Evolutionary conservation across 352 stramenopile species (phyloP).

Genomic region (Globisporangium solare): DNA sequence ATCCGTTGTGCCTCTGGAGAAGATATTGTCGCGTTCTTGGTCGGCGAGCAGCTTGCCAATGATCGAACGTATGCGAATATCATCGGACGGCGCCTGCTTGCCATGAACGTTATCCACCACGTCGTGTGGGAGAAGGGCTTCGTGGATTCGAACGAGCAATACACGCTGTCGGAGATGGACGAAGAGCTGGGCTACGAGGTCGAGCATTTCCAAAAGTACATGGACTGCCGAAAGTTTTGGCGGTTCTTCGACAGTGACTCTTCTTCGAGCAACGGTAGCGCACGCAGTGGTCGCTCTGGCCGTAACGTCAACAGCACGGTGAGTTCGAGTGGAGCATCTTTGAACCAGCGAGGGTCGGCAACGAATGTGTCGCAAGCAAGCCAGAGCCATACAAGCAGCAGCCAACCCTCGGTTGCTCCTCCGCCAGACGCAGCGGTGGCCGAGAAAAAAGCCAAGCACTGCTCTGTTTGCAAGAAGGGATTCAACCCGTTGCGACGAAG

Average conservation of each 20-base stretch:
- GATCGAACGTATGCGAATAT: constrained; percentile 48
- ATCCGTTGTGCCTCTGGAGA: constrained; percentile 66
- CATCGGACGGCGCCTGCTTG: constrained; percentile 55
- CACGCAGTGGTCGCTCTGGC: constrained; percentile 15
- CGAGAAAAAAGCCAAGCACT: constrained; percentile 69
- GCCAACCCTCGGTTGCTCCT: neutral
- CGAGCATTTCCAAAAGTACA: constrained; percentile 76
- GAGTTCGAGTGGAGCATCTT: constrained; percentile 17
- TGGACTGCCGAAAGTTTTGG: constrained; percentile 81
- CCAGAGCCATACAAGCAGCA: constrained; percentile 4
- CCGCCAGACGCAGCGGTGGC: constrained; percentile 5
- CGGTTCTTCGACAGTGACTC: constrained; percentile 55
- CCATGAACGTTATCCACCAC: constrained; percentile 84
- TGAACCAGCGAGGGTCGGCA: constrained; percentile 9
- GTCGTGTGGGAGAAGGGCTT: constrained; percentile 84
- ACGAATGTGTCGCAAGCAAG: constrained; percentile 9
- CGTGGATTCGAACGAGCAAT: constrained; percentile 69
- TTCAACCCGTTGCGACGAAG: constrained; percentile 79
- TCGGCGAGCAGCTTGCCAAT: constrained; percentile 40
- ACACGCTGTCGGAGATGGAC: constrained; percentile 55
- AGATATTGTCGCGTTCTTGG: constrained; percentile 64
- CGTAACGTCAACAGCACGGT: constrained; percentile 18
- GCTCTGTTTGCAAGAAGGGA: constrained; percentile 73
- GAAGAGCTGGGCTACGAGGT: constrained; percentile 59
- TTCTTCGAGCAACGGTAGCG: constrained; percentile 18